Conservation (phyloP, 306 rosid species). For the Canavalia gladiata region DNA sequence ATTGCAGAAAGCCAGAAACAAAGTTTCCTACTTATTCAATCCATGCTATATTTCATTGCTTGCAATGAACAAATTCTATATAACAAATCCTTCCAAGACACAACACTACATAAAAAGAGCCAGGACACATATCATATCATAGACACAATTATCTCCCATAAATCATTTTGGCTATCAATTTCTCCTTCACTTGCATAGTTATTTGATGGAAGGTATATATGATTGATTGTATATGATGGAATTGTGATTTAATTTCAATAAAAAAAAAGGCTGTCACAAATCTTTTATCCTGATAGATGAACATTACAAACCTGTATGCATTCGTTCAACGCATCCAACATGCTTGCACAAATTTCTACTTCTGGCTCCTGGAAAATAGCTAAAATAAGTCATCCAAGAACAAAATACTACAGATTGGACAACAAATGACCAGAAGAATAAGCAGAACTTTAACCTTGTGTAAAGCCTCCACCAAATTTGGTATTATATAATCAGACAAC, state of each 20-base stretch:
- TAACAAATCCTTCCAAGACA: slow-evolving; percentile 30
- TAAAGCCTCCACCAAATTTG: slow-evolving; percentile 93
- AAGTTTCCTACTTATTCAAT: slow-evolving; percentile 21
- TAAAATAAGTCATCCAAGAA: slow-evolving; percentile 18
- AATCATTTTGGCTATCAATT: slow-evolving; percentile 2
- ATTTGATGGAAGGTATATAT: slow-evolving; percentile 10
- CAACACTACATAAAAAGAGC: neutral
- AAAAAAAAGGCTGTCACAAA: neutral
- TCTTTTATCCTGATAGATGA: slow-evolving; percentile 21
- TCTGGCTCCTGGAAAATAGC: slow-evolving; percentile 85
- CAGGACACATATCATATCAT: neutral
- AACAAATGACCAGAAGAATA: slow-evolving; percentile 13
- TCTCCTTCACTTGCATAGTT: neutral
- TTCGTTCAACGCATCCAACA: slow-evolving; percentile 90
- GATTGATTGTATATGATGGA: neutral
- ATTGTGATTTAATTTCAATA: slow-evolving; percentile 35
- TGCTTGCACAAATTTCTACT: slow-evolving; percentile 92
- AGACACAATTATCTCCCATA: neutral
- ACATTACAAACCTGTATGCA: slow-evolving; percentile 81
- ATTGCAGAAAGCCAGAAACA: slow-evolving; percentile 8
- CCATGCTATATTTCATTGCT: slow-evolving; percentile 11
- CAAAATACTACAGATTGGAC: slow-evolving; percentile 26
- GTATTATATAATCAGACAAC: slow-evolving; percentile 91
- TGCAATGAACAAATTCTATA: neutral
- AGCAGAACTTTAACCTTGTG: slow-evolving; percentile 74